phyloP scores from a whole-genome alignment of 2,329 filamentous ascomycete genomes.

The Fusarium compactum region DNA sequence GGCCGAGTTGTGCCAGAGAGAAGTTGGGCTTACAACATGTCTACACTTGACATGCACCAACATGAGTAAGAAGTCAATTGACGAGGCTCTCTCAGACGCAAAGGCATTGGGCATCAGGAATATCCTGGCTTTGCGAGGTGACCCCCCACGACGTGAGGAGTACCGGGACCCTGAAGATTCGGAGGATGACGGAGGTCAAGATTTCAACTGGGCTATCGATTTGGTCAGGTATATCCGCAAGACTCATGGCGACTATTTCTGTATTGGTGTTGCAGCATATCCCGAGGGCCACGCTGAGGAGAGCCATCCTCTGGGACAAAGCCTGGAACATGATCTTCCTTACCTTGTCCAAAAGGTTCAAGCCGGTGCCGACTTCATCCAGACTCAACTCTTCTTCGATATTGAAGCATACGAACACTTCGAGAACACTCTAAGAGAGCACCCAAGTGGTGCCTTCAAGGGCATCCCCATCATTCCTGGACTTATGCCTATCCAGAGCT shows the following conservation, averaged over 20 bases:
- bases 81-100: slow-evolving; percentile 89
- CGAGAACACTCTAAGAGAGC: slow-evolving; percentile 79
- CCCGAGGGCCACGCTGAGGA: slow-evolving; percentile 96
- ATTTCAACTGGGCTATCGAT: slow-evolving; percentile 91
- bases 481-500: slow-evolving; percentile 97
- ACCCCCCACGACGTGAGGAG: slow-evolving; percentile 89
- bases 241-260: slow-evolving; percentile 93
- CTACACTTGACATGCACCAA: slow-evolving; percentile 98
- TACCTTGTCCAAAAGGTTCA: slow-evolving; percentile 90
- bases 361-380: slow-evolving; percentile 96
- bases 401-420: slow-evolving; percentile 84
- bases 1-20: slow-evolving; percentile 93
- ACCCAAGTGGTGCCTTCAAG: slow-evolving; percentile 88
- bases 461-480: slow-evolving; percentile 91
- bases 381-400: slow-evolving; percentile 98
- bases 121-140: slow-evolving; percentile 90
- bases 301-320: slow-evolving; percentile 78
- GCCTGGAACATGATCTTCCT: slow-evolving; percentile 83
- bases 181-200: slow-evolving; percentile 74
- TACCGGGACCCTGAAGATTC: slow-evolving; percentile 74
- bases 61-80: slow-evolving; percentile 88
- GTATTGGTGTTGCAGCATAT: slow-evolving; percentile 92
- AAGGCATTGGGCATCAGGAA: slow-evolving; percentile 93
- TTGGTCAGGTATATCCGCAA: slow-evolving; percentile 89
- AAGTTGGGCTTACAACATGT: slow-evolving; percentile 92